Evolutionary conservation across 108 stramenopile genomes (phyloP), one percentile per base, ranked within the genome.

Genomic region (Pseudonitzschia delicatissima): DNA sequence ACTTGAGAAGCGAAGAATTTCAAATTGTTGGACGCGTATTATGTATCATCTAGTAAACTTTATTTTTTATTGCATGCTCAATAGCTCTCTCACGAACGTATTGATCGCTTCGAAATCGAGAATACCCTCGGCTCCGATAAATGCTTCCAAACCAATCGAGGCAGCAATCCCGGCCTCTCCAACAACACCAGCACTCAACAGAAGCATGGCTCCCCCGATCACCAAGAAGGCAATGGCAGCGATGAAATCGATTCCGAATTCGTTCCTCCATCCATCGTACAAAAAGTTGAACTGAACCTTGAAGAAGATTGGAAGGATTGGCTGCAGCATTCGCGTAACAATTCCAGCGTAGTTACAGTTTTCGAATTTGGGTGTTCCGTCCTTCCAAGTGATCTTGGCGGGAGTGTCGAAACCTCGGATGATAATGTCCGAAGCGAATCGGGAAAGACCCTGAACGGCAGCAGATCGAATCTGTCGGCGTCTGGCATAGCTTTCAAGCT

Each of bases 281-380:
- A 91, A 78, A 68, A 87, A 91, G 74, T 80, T 84, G 83, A 94
- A 91, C 60, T 94, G 90, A 40, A 80, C 63, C 35, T 29, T 75
- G 67, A 94, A 91, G 67, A 94, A 84, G 37, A 87, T 28, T 11
- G 88, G 88, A 2, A 94, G 79, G 20, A 88, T 80, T 6, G 88
- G 90, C 68, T 87, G 87, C 59, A 94, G 61, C 32, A 88, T 59
- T 26, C 66, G 69, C 11, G 93, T 94, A 39, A 94, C 81, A 61
- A 94, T 64, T 18, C 86, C 86, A 12, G 85, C 87, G 71, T 84
- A 85, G 73, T 84, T 84, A 60, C 79, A 83, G 59, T 90, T 86
- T 50, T 90, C 81, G 58, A 86, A 78, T 47, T 47, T 29, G 3
- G 82, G 48, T 17, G 79, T 69, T 20, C 71, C 75, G 20, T 81